Evolutionary conservation across 441 rosid genomes (phyloP).

Genomic region (Omphalea diandra): DNA sequence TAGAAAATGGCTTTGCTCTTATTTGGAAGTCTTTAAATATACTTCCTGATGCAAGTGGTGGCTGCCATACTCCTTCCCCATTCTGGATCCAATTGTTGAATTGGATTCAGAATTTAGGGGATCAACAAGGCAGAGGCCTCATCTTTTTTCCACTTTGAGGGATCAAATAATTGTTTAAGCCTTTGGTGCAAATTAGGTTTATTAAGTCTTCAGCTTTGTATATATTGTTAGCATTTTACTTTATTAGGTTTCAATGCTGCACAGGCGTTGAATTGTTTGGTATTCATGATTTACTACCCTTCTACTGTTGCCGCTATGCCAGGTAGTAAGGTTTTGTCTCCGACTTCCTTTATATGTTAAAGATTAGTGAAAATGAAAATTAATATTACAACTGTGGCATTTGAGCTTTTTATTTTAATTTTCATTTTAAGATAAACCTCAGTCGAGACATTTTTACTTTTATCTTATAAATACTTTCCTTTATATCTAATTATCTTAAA

Average conservation of each 20-base stretch:
- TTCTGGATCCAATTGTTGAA: slow-evolving; percentile 84
- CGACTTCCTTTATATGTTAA: too few species aligned
- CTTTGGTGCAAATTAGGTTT: neutral
- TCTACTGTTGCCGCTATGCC: slow-evolving; percentile 34
- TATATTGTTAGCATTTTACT: neutral
- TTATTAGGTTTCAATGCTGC: slow-evolving; percentile 40
- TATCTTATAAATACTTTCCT: too few species aligned
- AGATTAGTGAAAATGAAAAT: too few species aligned
- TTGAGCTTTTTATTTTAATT: too few species aligned
- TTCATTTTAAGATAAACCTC: too few species aligned
- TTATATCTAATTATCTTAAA: too few species aligned
- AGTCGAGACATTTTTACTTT: too few species aligned
- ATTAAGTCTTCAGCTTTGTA: neutral
- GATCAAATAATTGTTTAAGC: too few species aligned
- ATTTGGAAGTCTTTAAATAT: slow-evolving; percentile 81
- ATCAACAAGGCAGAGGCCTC: slow-evolving; percentile 70
- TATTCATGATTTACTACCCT: slow-evolving; percentile 55
- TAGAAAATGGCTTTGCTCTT: slow-evolving; percentile 86
- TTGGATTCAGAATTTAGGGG: slow-evolving; percentile 92
- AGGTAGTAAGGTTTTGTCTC: slow-evolving; percentile 30
- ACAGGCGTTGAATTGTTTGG: slow-evolving; percentile 60
- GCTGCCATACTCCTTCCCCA: slow-evolving; percentile 69
- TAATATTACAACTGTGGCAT: too few species aligned
- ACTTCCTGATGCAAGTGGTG: slow-evolving; percentile 74
- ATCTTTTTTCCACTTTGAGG: slow-evolving; percentile 74